Conservation (phyloP, 225 moss, liverwort and hornwort genomes). For the Sphagnum tenellum region DNA sequence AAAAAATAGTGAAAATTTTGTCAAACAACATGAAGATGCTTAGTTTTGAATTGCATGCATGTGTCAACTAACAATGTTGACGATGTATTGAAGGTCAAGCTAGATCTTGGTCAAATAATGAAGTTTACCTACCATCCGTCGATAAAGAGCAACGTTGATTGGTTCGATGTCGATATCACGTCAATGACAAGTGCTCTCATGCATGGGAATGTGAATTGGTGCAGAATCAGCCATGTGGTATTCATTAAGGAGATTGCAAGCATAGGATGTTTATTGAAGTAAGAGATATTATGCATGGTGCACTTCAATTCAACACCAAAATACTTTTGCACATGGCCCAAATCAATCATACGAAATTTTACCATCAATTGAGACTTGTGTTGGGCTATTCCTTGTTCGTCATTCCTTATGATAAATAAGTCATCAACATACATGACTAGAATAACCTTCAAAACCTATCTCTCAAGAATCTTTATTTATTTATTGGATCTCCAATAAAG, state of each 20-base stretch:
- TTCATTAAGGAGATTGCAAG: not conserved
- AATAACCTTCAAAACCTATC: not conserved
- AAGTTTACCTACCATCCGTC: slow-evolving; percentile 1
- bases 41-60: too few species aligned
- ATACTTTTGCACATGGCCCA: not conserved
- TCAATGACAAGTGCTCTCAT: not conserved
- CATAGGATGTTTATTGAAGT: too few species aligned
- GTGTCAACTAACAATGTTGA: too few species aligned
- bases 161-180: not conserved
- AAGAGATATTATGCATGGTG: not conserved
- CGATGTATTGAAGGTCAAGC: not conserved
- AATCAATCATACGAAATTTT: slow-evolving; percentile 2
- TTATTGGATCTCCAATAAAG: too few species aligned
- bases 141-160: not conserved
- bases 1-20: too few species aligned
- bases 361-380: not conserved
- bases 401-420: not conserved
- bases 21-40: too few species aligned
- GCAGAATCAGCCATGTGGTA: not conserved
- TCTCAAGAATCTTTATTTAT: too few species aligned
- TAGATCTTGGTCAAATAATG: slow-evolving; percentile 1
- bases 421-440: slow-evolving; percentile 7
- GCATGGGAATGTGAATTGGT: not conserved
- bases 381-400: not conserved
- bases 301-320: not conserved